Percentiles rank a stretch among this genome's conserved stretches.
phyloP scores from a whole-genome alignment of 129 eudicot genomes.

The Gnaphalium uliginosum region DNA sequence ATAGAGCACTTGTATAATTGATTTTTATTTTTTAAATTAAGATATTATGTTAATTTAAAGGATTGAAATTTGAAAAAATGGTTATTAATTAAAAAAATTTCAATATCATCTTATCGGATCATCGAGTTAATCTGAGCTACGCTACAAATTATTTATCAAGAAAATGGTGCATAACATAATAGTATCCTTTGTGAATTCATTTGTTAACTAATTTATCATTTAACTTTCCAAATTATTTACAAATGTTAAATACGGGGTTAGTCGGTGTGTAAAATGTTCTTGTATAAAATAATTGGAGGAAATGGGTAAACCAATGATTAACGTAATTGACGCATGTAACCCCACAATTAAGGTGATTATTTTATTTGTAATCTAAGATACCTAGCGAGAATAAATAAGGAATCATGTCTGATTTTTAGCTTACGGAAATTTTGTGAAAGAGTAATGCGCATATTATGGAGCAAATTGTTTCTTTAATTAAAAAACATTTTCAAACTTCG shows the following conservation, averaged over 20 bases:
- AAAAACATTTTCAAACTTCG: too few species aligned
- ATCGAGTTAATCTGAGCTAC: too few species aligned
- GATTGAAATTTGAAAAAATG: too few species aligned
- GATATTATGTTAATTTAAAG: too few species aligned
- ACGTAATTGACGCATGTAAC: conserved; percentile 32
- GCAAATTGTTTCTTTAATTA: too few species aligned
- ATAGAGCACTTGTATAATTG: too few species aligned
- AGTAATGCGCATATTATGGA: neutral
- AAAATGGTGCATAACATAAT: too few species aligned
- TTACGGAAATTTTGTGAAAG: neutral
- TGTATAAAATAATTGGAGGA: neutral
- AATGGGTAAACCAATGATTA: conserved; percentile 23
- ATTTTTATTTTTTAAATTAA: too few species aligned
- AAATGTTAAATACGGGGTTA: neutral
- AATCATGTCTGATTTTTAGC: neutral
- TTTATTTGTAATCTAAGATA: neutral
- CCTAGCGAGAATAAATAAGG: neutral
- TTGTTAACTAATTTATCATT: neutral
- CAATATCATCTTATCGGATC: too few species aligned
- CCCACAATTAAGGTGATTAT: conserved; percentile 24
- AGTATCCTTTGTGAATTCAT: too few species aligned
- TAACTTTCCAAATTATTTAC: neutral
- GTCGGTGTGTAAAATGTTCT: conserved; percentile 22
- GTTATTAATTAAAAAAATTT: too few species aligned
- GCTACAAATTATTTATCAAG: too few species aligned